Evolutionary conservation across 2,329 filamentous ascomycete species (phyloP).

Genomic region (Microsporum ferrugineum): DNA sequence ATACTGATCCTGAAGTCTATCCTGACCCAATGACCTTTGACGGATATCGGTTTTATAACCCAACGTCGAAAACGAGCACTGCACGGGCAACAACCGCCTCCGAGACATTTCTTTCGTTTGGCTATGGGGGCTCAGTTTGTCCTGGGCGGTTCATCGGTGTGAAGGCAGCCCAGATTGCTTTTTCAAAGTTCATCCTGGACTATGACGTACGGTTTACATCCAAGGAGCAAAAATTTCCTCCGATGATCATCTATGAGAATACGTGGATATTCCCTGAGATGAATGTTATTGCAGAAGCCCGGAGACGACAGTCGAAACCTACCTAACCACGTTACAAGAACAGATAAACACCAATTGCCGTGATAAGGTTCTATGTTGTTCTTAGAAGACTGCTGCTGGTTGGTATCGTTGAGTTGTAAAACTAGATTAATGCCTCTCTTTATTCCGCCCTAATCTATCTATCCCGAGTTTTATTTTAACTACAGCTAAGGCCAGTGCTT

Average conservation of each 20-base stretch:
- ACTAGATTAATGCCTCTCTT: no score
- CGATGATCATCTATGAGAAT: not conserved
- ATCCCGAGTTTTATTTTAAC: no score
- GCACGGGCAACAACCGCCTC: not conserved
- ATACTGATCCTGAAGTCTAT: slow-evolving; percentile 1
- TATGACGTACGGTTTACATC: not conserved
- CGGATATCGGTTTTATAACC: not conserved
- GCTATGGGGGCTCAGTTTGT: not conserved
- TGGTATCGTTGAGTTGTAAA: no score
- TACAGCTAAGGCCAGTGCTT: no score
- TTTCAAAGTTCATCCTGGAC: not conserved
- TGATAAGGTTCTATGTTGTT: no score
- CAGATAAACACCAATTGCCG: no score
- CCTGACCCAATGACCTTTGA: not conserved
- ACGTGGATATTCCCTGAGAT: not conserved
- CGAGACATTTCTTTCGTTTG: slow-evolving; percentile 2
- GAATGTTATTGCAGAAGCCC: not conserved
- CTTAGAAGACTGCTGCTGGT: no score
- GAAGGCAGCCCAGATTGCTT: not conserved
- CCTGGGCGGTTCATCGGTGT: slow-evolving; percentile 1
- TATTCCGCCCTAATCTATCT: no score
- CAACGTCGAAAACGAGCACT: not conserved
- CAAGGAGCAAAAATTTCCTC: not conserved
- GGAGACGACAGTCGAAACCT: not conserved
- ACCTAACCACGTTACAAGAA: not conserved